A percentile compares a stretch with the other conserved stretches of the same genome.
Evolutionary conservation across 1,139 yeast species (phyloP).

Genomic region (Candida gigantensis): DNA sequence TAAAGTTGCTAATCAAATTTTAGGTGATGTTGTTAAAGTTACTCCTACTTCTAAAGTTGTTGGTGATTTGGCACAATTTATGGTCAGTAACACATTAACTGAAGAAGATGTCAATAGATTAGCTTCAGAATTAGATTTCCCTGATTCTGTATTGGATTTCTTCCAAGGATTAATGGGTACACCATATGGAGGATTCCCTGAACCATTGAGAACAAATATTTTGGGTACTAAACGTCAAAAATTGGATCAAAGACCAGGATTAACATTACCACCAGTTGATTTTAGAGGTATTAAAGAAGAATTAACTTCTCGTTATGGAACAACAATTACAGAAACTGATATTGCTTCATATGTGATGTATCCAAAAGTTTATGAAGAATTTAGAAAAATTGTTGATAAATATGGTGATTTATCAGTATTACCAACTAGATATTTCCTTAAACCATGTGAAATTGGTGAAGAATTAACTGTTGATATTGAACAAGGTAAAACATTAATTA

Average conservation of each 20-base stretch:
- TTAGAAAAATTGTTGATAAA: constrained; percentile 67
- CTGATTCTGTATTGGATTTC: constrained; percentile 95
- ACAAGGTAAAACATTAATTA: constrained; percentile 89
- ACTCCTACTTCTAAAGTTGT: constrained; percentile 99
- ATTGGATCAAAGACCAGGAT: constrained; percentile 87
- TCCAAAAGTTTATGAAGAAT: constrained; percentile 94
- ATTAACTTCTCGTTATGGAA: constrained; percentile 62
- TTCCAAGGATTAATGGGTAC: constrained; percentile 99
- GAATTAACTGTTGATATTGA: constrained; percentile 89
- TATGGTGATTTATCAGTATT: constrained; percentile 92
- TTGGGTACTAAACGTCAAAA: constrained; percentile 85
- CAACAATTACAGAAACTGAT: constrained; percentile 73
- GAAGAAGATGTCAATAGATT: constrained; percentile 83
- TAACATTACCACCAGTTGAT: constrained; percentile 81
- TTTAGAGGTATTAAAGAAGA: constrained; percentile 70
- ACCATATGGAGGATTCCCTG: constrained; percentile 99
- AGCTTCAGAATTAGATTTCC: constrained; percentile 93
- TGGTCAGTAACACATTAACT: constrained; percentile 91
- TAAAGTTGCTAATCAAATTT: constrained; percentile 80
- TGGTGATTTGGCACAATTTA: constrained; percentile 97
- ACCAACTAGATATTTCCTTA: constrained; percentile 88
- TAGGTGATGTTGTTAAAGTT: constrained; percentile 97
- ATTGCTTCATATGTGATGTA: constrained; percentile 96
- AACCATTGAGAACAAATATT: constrained; percentile 90
- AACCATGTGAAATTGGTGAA: constrained; percentile 84